A percentile compares a stretch with the other conserved stretches of the same genome.
Evolutionary conservation across 2,329 filamentous ascomycete species (phyloP).

Genomic region (Aspergillus hiratsukae): DNA sequence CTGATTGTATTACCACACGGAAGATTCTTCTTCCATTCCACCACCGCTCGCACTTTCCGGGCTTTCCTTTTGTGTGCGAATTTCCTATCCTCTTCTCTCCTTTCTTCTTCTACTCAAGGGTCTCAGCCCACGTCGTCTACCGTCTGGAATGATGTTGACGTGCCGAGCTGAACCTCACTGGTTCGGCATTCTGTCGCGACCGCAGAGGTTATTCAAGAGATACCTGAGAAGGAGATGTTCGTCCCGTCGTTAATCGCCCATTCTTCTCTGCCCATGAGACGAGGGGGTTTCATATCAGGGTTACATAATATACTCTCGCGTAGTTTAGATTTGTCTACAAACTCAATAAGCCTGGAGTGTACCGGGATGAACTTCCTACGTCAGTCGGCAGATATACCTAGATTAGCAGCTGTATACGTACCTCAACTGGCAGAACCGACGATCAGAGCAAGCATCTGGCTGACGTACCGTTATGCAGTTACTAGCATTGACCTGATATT

Average conservation of each 20-base stretch:
- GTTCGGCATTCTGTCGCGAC: slow-evolving; percentile 45
- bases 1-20: slow-evolving; percentile 30
- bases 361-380: neutral
- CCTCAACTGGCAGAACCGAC: neutral
- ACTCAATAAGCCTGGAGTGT: neutral
- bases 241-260: slow-evolving; percentile 49
- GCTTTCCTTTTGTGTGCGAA: slow-evolving; percentile 15
- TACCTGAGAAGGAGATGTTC: slow-evolving; percentile 36
- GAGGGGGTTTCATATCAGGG: slow-evolving; percentile 49
- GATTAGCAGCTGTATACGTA: neutral
- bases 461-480: neutral
- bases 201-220: slow-evolving; percentile 32
- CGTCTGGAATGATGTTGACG: slow-evolving; percentile 37
- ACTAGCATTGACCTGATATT: neutral
- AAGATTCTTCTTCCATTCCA: slow-evolving; percentile 33
- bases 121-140: slow-evolving; percentile 39
- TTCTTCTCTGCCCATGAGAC: slow-evolving; percentile 43
- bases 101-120: slow-evolving; percentile 27
- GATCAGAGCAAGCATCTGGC: neutral
- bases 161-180: slow-evolving; percentile 35
- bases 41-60: slow-evolving; percentile 3
- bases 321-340: neutral
- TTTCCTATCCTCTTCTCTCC: slow-evolving; percentile 9
- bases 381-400: neutral
- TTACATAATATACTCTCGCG: slow-evolving; percentile 28